Evolutionary conservation across 495 filamentous ascomycete species (phyloP), one percentile per base, ranked within the genome.

Genomic region (Pyronema domesticum): DNA sequence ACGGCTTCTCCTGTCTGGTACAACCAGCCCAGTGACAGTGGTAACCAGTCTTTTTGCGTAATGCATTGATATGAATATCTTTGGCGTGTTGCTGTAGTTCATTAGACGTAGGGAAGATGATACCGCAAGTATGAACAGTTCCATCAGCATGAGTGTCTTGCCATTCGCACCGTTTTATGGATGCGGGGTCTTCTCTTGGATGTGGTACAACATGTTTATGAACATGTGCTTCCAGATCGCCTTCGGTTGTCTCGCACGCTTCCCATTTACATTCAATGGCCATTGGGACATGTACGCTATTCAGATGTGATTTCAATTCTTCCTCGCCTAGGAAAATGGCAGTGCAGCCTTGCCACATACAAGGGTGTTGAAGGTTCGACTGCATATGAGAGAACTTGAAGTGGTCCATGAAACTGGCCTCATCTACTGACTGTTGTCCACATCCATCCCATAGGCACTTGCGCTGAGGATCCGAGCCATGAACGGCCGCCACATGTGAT

Each of bases 21-120:
- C 77, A 77, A 1, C 71, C 67, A 11, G 68, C 63, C 74, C 74
- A 76, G 33, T 63, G 48, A 47, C 74, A 76, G 7, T 63, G 53
- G 42, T 70, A 74, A 6, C 70, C 70, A 1, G 68, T 69, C 49
- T 67, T 68, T 48, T 70, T 72, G 39, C 65, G 63, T 13, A 73
- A 46, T 6, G 54, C 54, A 5, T 57, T 56, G 15, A 73, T 65
- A 50, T 75, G 73, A 0, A 57, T 55, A 10, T 70, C 58, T 46
- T 68, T 70, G 17, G 70, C 46, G 56, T 75, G 73, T 3, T 59
- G 59, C 14, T 74, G 72, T 15, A 75, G 60, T 8, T 56, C 47
- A 30, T 63, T 51, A 1, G 63, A 37, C 14, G 30, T 55, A 19
- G 36, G 7, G 46, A 65, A 65, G 7, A 39, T 39, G 40, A 51